Percentiles rank a stretch among this genome's conserved stretches.
Evolutionary conservation across 2,329 filamentous ascomycete species (phyloP).

Genomic region (Cladosporium austrohemisphaericum): DNA sequence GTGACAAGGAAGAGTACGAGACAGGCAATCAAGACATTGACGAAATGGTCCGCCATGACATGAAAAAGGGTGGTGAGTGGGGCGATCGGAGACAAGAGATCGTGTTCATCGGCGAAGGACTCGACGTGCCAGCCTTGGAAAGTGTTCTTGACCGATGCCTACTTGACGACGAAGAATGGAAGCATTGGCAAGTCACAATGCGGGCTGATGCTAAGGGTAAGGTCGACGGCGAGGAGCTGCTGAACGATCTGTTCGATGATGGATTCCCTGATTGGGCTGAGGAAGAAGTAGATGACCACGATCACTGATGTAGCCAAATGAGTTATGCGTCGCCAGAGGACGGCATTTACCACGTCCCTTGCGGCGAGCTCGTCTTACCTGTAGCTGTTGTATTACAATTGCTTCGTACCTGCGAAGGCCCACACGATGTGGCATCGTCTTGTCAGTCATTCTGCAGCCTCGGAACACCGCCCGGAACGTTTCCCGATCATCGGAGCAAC

Average conservation of each 20-base stretch:
- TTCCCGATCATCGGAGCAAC: no score
- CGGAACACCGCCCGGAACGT: no score
- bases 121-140: constrained; percentile 53
- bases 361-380: no score
- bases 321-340: no score
- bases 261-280: constrained; percentile 30
- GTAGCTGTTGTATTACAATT: no score
- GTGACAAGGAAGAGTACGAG: constrained; percentile 50
- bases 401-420: no score
- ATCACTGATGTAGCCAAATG: no score
- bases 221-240: constrained; percentile 28
- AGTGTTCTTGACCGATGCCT: constrained; percentile 58
- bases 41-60: constrained; percentile 49
- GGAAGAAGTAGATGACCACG: constrained; percentile 18
- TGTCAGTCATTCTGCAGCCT: no score
- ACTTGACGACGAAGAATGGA: constrained; percentile 56
- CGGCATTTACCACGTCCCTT: no score
- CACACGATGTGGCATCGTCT: no score
- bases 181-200: constrained; percentile 40
- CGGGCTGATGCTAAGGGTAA: constrained; percentile 24
- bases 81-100: constrained; percentile 68
- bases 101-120: constrained; percentile 67
- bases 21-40: constrained; percentile 48
- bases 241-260: constrained; percentile 42
- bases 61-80: constrained; percentile 50